A percentile compares a stretch with the other conserved stretches of the same genome.
Conservation (phyloP, 2,329 filamentous ascomycete species). For the Fusarium drepaniforme region DNA sequence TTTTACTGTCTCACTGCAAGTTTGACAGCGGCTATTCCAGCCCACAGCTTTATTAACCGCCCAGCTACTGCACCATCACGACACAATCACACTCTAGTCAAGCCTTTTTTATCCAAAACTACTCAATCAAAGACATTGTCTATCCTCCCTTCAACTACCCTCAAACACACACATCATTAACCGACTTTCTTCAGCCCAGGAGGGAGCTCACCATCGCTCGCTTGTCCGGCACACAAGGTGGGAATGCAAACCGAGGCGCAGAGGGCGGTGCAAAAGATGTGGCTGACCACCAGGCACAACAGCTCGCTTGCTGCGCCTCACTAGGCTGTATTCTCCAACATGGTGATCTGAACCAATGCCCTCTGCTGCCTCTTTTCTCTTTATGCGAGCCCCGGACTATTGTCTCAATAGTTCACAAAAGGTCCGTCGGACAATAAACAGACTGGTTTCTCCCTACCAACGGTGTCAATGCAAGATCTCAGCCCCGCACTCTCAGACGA, state of each 20-base stretch:
- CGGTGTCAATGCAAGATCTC: not conserved
- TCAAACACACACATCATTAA: not conserved
- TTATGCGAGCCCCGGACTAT: not conserved
- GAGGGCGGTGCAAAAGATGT: conserved; percentile 25
- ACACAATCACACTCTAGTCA: not conserved
- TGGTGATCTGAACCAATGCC: not conserved
- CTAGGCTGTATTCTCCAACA: conserved; percentile 15
- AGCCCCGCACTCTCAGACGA: not conserved
- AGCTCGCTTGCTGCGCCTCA: conserved; percentile 17
- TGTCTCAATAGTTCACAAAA: not conserved
- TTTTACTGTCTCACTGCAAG: not conserved
- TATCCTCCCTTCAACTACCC: not conserved
- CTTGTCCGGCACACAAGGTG: conserved; percentile 14
- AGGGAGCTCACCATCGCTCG: conserved; percentile 1
- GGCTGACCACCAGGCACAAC: conserved; percentile 20
- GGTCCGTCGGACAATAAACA: not conserved
- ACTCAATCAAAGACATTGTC: not conserved
- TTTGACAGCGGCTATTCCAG: conserved; percentile 3
- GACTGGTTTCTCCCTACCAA: not conserved
- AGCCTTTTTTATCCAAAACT: not conserved
- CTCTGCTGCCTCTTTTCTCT: not conserved
- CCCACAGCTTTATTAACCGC: not conserved
- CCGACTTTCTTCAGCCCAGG: not conserved
- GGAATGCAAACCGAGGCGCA: conserved; percentile 29
- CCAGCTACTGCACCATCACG: not conserved